Percentiles rank a stretch among this genome's conserved stretches.
Evolutionary conservation across 257 asterid species (phyloP).

Genomic region (Oldenlandia corymbosa): DNA sequence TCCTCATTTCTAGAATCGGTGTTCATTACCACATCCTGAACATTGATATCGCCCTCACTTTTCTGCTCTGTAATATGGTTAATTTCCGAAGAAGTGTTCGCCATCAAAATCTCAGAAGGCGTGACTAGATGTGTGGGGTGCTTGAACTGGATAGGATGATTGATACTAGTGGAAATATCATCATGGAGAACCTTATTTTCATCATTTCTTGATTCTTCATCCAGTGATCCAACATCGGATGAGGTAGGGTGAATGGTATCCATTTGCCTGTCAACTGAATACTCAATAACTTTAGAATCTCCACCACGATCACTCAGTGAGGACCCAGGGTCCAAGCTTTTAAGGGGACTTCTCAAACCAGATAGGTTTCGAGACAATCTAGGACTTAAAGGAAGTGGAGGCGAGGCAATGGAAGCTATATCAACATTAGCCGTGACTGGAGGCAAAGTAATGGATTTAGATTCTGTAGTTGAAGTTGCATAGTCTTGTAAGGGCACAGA

Average conservation of each 20-base stretch:
- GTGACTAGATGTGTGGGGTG: constrained; percentile 98
- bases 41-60: constrained; percentile 48
- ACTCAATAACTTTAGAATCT: constrained; percentile 52
- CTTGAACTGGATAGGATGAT: constrained; percentile 62
- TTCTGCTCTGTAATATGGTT: constrained; percentile 47
- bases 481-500: constrained; percentile 40
- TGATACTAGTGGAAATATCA: constrained; percentile 50
- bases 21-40: constrained; percentile 63
- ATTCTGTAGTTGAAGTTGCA: constrained; percentile 39
- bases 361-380: constrained; percentile 60
- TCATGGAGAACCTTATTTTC: constrained; percentile 49
- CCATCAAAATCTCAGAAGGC: constrained; percentile 91
- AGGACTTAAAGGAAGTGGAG: constrained; percentile 71
- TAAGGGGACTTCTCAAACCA: constrained; percentile 54
- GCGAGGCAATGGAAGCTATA: constrained; percentile 48
- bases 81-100: constrained; percentile 65
- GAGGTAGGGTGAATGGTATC: constrained; percentile 41
- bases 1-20: constrained; percentile 52
- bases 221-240: constrained; percentile 58
- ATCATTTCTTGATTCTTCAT: constrained; percentile 47
- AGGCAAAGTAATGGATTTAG: constrained; percentile 39
- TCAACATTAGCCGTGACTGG: constrained; percentile 34
- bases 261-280: constrained; percentile 69
- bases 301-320: constrained; percentile 35
- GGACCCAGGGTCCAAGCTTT: constrained; percentile 52